phyloP scores from a whole-genome alignment of 805 yeast species.

The Cyberlindnera maclurae region DNA sequence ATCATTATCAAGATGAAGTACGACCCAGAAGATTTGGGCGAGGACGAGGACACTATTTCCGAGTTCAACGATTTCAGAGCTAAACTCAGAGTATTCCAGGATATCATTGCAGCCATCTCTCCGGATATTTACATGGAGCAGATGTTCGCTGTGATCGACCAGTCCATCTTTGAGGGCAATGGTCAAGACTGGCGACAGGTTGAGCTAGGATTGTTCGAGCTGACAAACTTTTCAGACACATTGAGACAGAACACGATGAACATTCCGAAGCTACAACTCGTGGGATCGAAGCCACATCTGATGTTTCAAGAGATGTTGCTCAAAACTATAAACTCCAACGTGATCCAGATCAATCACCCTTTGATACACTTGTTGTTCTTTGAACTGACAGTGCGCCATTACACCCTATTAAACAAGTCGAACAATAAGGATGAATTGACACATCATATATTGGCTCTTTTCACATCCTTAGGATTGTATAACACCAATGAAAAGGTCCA shows the following conservation, averaged over 20 bases:
- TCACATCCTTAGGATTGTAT: slow-evolving; percentile 79
- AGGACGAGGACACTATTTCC: slow-evolving; percentile 65
- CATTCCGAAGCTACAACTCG: slow-evolving; percentile 57
- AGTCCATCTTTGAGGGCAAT: slow-evolving; percentile 31
- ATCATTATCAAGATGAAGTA: slow-evolving; percentile 72
- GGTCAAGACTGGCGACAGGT: slow-evolving; percentile 65
- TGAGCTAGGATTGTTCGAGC: slow-evolving; percentile 82
- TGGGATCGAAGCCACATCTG: slow-evolving; percentile 56
- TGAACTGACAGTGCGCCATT: slow-evolving; percentile 79
- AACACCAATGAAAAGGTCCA: slow-evolving; percentile 68
- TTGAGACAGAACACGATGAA: slow-evolving; percentile 72
- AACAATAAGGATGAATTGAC: slow-evolving; percentile 44
- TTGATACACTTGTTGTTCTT: slow-evolving; percentile 73
- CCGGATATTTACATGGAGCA: slow-evolving; percentile 56
- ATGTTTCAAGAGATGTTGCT: slow-evolving; percentile 54
- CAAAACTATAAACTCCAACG: slow-evolving; percentile 41
- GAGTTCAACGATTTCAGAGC: slow-evolving; percentile 76
- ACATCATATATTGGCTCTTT: slow-evolving; percentile 61
- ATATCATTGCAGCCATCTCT: slow-evolving; percentile 58
- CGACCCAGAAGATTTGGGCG: slow-evolving; percentile 70
- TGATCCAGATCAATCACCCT: slow-evolving; percentile 60
- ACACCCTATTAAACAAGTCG: slow-evolving; percentile 47
- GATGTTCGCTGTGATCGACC: slow-evolving; percentile 52
- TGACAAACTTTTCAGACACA: slow-evolving; percentile 72
- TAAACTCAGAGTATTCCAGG: slow-evolving; percentile 74